Evolutionary conservation across 225 moss, liverwort and hornwort species (phyloP), one percentile per base, ranked within the genome.

Genomic region (Marchantia paleacea): DNA sequence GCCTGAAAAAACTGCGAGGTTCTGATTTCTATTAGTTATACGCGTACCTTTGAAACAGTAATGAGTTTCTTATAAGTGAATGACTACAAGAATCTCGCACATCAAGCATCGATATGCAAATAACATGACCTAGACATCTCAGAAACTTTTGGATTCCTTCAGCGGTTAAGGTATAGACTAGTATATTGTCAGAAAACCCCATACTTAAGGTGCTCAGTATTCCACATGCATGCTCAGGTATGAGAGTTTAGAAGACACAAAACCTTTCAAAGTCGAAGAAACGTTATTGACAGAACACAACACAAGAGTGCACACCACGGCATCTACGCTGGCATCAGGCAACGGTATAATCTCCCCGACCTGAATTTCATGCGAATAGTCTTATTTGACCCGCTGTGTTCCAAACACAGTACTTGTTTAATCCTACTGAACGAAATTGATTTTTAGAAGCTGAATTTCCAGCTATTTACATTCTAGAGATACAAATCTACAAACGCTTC

Each of bases 321-420:
- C 97, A 64, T 97, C 97, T 62, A 97, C 85, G 82, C 85, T 93
- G 73, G 87, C 89, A 81, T 88, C 90, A 24, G 81, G 80, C 66
- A 92, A 74, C 68, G 97, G 97, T 70, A 97, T 80, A 76, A 88
- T 89, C 81, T 97, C 97, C 53, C 93, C 97, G 30, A 97, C 97
- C 94, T 96, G 89, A n/a, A 16, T 22, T 70, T 12, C 11, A 70
- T 66, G 19, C 8, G 20, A 7, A 67, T 14, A 58, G 18, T 16
- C 58, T 58, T 58, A 58, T 14, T 58, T 58, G 58, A 39, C 39
- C 39, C 39, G 58, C 58, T 58, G 58, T 20, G 58, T 58, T 58
- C 58, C 58, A 14, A 58, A 16, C 20, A 58, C 15, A 19, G 10
- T 58, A 3, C 20, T 16, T 58, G 13, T 39, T 39, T 39, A 58